Evolutionary conservation across 2,329 filamentous ascomycete genomes (phyloP).

Genomic region (Pseudogymnoascus pannorum): DNA sequence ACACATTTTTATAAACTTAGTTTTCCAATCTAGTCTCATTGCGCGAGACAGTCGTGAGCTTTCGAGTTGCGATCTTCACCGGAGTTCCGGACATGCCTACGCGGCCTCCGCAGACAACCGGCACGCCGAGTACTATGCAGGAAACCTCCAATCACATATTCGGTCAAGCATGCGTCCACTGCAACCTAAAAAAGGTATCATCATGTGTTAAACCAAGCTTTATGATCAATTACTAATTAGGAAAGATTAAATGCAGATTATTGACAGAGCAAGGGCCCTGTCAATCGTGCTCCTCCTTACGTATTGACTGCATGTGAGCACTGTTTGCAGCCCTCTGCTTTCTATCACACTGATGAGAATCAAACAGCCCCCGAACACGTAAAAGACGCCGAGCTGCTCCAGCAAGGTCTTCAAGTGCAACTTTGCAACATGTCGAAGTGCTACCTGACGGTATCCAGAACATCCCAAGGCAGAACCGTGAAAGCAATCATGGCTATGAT

Average conservation of each 20-base stretch:
- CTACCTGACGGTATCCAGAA: neutral
- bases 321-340: neutral
- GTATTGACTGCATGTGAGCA: conserved; percentile 10
- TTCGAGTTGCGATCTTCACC: neutral
- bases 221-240: neutral
- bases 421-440: neutral
- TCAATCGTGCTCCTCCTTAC: neutral
- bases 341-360: neutral
- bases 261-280: conserved; percentile 21
- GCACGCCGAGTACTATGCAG: neutral
- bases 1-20: neutral
- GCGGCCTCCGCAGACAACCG: neutral
- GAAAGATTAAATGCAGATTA: conserved; percentile 27
- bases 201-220: neutral
- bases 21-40: neutral
- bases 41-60: neutral
- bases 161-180: conserved; percentile 26
- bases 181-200: conserved; percentile 27
- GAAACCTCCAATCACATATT: neutral
- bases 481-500: neutral
- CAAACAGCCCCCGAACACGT: neutral
- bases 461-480: neutral
- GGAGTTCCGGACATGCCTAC: neutral
- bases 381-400: conserved; percentile 1
- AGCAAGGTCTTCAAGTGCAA: neutral